Conservation (phyloP, 805 yeast species). For the Monosporozyma unispora region DNA sequence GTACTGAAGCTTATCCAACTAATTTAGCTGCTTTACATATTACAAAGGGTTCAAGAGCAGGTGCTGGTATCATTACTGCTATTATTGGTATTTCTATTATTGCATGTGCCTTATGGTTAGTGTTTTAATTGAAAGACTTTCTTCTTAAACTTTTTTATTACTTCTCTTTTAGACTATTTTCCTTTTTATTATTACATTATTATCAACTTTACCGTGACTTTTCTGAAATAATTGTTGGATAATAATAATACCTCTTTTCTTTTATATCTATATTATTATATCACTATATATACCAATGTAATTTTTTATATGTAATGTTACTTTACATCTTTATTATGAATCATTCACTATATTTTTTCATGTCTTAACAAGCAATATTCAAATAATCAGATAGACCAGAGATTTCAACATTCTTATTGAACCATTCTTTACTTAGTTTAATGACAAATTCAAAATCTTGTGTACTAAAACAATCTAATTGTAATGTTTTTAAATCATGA, state of each 20-base stretch:
- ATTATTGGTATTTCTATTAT: conserved; percentile 40
- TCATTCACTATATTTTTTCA: too few relatives aligned
- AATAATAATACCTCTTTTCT: too few relatives aligned
- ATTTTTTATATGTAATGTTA: background rate
- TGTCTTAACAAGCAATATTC: background rate
- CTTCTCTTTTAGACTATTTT: too few relatives aligned
- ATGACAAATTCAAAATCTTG: conserved; percentile 23
- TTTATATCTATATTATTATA: too few relatives aligned
- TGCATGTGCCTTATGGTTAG: conserved; percentile 39
- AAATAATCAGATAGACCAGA: conserved; percentile 2
- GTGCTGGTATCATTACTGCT: conserved; percentile 61
- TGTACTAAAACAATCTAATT: conserved; percentile 28
- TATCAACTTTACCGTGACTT: background rate
- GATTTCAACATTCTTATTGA: conserved; percentile 10
- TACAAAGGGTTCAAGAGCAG: conserved; percentile 46
- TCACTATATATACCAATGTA: background rate
- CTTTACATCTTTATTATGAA: too few relatives aligned
- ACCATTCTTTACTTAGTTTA: conserved; percentile 17
- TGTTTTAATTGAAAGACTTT: conserved; percentile 16
- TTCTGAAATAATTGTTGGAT: too few relatives aligned
- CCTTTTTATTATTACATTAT: too few relatives aligned
- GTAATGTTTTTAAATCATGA: conserved; percentile 14
- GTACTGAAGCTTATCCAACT: conserved; percentile 38
- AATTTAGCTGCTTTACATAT: conserved; percentile 35
- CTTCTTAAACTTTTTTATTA: too few relatives aligned